A percentile compares a stretch with the other conserved stretches of the same genome.
Evolutionary conservation across 305 asterid species (phyloP).

Genomic region (Stenogyne calaminthoides): DNA sequence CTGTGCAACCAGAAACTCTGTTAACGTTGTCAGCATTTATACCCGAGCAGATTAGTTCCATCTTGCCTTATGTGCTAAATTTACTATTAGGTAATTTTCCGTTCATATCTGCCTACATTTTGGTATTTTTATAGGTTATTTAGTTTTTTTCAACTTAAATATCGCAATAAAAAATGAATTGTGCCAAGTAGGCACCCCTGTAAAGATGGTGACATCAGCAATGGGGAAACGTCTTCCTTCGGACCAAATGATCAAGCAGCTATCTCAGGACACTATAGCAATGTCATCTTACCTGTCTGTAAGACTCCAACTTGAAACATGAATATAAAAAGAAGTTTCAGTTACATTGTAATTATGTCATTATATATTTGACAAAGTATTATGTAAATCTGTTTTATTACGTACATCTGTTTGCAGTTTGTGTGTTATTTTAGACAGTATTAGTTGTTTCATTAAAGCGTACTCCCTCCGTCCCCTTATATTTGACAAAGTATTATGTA

Average conservation of each 20-base stretch:
- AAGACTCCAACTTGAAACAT: slow-evolving; percentile 33
- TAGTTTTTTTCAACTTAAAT: no score
- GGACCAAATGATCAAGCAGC: slow-evolving; percentile 48
- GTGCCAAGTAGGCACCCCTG: slow-evolving; percentile 50
- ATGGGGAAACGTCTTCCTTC: slow-evolving; percentile 49
- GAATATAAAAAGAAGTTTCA: no score
- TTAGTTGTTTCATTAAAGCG: no score
- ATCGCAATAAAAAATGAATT: neutral
- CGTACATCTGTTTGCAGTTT: no score
- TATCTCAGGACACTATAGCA: slow-evolving; percentile 47
- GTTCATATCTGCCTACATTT: slow-evolving; percentile 3
- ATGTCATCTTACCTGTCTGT: slow-evolving; percentile 67
- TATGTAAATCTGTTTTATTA: no score
- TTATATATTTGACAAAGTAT: no score
- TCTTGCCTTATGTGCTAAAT: slow-evolving; percentile 52
- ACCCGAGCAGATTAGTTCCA: slow-evolving; percentile 50
- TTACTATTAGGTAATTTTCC: slow-evolving; percentile 49
- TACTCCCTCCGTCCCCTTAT: no score
- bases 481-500: no score
- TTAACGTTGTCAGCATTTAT: slow-evolving; percentile 43
- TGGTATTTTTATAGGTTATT: neutral
- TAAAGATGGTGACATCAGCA: slow-evolving; percentile 46
- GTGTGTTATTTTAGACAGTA: no score
- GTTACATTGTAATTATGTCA: no score
- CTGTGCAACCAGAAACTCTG: slow-evolving; percentile 41